Evolutionary conservation across 257 asterid species (phyloP).

Genomic region (Solanum ahanhuiri): DNA sequence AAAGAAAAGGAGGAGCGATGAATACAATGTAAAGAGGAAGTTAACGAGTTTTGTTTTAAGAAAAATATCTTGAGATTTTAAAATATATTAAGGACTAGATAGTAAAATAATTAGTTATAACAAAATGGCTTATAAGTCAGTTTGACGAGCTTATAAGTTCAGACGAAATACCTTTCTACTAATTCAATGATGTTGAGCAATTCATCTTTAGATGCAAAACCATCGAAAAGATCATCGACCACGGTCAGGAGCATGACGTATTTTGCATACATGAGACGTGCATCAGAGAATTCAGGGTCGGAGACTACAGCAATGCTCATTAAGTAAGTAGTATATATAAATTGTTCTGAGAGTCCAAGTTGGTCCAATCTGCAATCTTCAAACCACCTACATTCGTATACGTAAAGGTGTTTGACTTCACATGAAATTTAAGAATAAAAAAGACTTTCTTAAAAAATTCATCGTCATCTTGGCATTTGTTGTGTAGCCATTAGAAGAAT

Average conservation of each 20-base stretch:
- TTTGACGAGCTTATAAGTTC: neutral
- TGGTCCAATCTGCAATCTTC: slow-evolving; percentile 17
- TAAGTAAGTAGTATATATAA: slow-evolving; percentile 7
- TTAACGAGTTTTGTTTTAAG: too few species aligned
- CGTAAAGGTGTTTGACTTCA: too few species aligned
- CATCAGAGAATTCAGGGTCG: slow-evolving; percentile 8
- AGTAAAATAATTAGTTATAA: too few species aligned
- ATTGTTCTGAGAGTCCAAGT: slow-evolving; percentile 15
- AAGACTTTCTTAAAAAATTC: too few species aligned
- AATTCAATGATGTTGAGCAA: neutral
- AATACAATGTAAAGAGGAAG: too few species aligned
- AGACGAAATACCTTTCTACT: neutral
- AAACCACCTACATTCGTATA: slow-evolving; percentile 21
- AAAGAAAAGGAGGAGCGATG: too few species aligned
- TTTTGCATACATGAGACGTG: slow-evolving; percentile 24
- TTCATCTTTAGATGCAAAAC: slow-evolving; percentile 25
- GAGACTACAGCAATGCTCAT: neutral
- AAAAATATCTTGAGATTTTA: too few species aligned
- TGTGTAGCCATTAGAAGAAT: too few species aligned
- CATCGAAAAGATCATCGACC: slow-evolving; percentile 38
- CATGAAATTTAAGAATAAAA: too few species aligned
- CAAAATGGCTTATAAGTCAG: neutral
- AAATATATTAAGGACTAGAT: too few species aligned
- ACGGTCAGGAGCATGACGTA: slow-evolving; percentile 11
- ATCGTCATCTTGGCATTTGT: too few species aligned